Evolutionary conservation across 768 basidiomycete species (phyloP).

Genomic region (Rubroboletus satanas): DNA sequence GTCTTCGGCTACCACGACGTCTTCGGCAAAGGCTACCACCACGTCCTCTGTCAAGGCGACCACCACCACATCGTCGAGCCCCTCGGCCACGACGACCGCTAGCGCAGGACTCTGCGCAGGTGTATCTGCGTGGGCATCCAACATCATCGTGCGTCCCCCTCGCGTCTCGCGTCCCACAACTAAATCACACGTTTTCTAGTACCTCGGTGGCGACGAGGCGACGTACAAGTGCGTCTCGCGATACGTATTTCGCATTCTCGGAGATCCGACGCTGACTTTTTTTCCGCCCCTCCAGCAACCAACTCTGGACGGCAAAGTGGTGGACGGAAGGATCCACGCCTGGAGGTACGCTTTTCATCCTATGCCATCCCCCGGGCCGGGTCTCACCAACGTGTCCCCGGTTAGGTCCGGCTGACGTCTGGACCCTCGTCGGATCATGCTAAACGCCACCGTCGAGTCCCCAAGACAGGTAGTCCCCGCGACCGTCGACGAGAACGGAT

Average conservation of each 20-base stretch:
- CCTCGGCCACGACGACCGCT: conserved; percentile 6
- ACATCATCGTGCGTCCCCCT: conserved; percentile 34
- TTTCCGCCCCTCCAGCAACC: background rate
- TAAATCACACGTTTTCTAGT: conserved; percentile 28
- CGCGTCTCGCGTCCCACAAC: background rate
- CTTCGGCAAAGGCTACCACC: background rate
- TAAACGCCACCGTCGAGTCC: background rate
- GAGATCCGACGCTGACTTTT: background rate
- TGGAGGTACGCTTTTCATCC: background rate
- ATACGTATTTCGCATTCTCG: background rate
- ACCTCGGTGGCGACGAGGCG: conserved; percentile 39
- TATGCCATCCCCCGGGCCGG: background rate
- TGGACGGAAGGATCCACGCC: conserved; percentile 12
- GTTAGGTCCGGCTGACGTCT: conserved; percentile 7
- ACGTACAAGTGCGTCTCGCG: conserved; percentile 36
- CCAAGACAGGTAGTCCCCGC: too few species aligned
- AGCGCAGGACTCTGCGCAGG: conserved; percentile 37
- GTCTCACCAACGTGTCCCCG: background rate
- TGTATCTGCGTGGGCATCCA: conserved; percentile 39
- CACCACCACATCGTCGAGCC: background rate
- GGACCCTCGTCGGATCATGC: conserved; percentile 16
- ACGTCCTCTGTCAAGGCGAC: conserved; percentile 1
- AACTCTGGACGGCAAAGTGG: conserved; percentile 16
- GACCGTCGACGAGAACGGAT: too few species aligned
- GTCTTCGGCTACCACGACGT: conserved; percentile 3